Conservation (phyloP, 2,329 filamentous ascomycete genomes). For the Paraphaeosphaeria sporulosa region DNA sequence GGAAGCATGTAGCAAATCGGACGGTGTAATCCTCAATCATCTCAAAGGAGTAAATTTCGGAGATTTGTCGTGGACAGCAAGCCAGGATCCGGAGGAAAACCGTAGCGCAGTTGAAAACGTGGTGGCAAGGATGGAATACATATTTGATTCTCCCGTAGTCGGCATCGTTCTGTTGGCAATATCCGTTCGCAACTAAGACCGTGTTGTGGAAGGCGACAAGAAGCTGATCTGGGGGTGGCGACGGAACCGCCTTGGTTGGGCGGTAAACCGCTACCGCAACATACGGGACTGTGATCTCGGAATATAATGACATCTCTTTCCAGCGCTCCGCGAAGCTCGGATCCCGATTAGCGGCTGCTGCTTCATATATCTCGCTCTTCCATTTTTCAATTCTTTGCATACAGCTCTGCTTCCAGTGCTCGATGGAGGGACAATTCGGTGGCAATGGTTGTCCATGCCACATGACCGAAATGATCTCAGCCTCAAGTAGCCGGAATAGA, state of each 20-base stretch:
- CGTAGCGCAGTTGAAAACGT: constrained; percentile 43
- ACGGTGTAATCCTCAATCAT: constrained; percentile 41
- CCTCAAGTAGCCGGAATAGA: constrained; percentile 44
- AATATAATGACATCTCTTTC: constrained; percentile 46
- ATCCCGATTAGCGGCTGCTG: constrained; percentile 39
- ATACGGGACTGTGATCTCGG: constrained; percentile 43
- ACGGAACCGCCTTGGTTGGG: constrained; percentile 34
- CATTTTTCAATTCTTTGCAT: constrained; percentile 40
- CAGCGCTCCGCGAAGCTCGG: constrained; percentile 35
- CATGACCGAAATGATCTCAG: constrained; percentile 42
- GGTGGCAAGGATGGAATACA: constrained; percentile 48
- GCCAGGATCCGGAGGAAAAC: constrained; percentile 43
- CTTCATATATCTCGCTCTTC: constrained; percentile 39
- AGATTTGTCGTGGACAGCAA: constrained; percentile 42
- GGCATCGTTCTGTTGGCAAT: constrained; percentile 42
- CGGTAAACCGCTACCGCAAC: constrained; percentile 41
- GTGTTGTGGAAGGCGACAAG: constrained; percentile 38
- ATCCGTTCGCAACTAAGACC: constrained; percentile 44
- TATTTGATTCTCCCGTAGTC: constrained; percentile 48
- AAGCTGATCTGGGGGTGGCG: constrained; percentile 37
- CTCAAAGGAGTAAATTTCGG: constrained; percentile 33
- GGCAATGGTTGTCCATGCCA: constrained; percentile 43
- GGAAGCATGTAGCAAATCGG: constrained; percentile 42
- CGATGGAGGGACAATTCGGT: constrained; percentile 30
- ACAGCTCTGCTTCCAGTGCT: constrained; percentile 40